These are phyloP conservation scores for Lecanicillium sp. DNA, from an alignment of 2,329 filamentous ascomycete genomes.

Conservation along the genomic window DNA sequence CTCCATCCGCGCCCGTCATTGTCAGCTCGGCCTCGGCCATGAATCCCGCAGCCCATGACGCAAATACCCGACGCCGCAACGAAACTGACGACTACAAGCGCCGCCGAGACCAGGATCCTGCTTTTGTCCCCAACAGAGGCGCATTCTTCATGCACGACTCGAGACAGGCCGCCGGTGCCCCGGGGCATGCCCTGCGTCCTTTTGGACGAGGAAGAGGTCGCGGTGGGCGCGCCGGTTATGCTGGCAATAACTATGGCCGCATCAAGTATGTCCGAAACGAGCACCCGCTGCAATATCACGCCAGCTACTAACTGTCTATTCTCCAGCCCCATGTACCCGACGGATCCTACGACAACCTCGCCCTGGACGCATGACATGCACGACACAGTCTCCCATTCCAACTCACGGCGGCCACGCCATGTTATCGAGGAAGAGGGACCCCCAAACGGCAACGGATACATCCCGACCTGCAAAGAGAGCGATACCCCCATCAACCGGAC, in stretches of 20 bases:
- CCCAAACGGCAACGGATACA: conserved; percentile 48
- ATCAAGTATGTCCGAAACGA: conserved; percentile 50
- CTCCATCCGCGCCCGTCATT: conserved; percentile 43
- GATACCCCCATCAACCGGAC: conserved; percentile 63
- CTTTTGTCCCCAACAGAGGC: conserved; percentile 89
- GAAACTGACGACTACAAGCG: conserved; percentile 90
- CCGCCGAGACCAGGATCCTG: conserved; percentile 80
- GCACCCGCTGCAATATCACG: not conserved
- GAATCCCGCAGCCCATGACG: conserved; percentile 49
- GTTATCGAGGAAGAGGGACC: conserved; percentile 41
- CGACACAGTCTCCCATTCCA: conserved; percentile 54
- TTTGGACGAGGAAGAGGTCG: conserved; percentile 62
- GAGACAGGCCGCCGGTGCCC: conserved; percentile 67
- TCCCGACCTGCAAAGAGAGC: conserved; percentile 53
- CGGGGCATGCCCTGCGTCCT: conserved; percentile 70
- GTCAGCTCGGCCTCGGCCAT: conserved; percentile 48
- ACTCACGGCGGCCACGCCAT: conserved; percentile 37
- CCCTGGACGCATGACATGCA: conserved; percentile 96
- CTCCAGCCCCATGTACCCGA: conserved; percentile 34
- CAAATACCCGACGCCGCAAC: conserved; percentile 61
- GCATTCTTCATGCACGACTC: conserved; percentile 98
- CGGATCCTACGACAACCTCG: conserved; percentile 61
- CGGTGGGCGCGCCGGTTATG: conserved; percentile 53
- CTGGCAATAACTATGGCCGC: conserved; percentile 49
- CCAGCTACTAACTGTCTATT: conserved; percentile 21